These are phyloP conservation scores for Mycena citricolor DNA, from an alignment of 1,284 basidiomycete species.

Conservation along the genomic window DNA sequence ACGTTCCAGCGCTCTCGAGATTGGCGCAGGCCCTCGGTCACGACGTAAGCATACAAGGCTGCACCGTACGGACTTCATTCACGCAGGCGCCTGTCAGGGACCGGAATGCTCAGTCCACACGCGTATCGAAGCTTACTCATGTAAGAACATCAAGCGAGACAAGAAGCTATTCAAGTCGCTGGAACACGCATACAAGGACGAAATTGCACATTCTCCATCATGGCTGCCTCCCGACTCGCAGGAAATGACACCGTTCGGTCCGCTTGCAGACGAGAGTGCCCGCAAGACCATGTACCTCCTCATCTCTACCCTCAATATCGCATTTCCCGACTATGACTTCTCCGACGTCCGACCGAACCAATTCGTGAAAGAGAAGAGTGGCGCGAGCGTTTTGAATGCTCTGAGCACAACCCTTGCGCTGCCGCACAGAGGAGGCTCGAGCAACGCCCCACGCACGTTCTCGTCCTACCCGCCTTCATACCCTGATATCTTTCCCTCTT, in stretches of 20 bases:
- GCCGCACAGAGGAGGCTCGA: slow-evolving; percentile 60
- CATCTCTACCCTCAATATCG: slow-evolving; percentile 95
- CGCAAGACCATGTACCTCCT: slow-evolving; percentile 92
- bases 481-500: slow-evolving; percentile 70
- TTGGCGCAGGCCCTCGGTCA: slow-evolving; percentile 84
- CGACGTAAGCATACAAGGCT: slow-evolving; percentile 43
- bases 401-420: slow-evolving; percentile 78
- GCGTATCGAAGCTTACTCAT: slow-evolving; percentile 95
- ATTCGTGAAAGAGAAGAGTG: slow-evolving; percentile 83
- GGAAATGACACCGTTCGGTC: slow-evolving; percentile 78
- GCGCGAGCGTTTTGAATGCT: slow-evolving; percentile 75
- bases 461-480: slow-evolving; percentile 78
- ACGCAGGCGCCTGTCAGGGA: slow-evolving; percentile 44
- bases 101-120: slow-evolving; percentile 91
- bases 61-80: too few relatives aligned
- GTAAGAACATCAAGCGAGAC: slow-evolving; percentile 97
- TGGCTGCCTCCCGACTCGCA: slow-evolving; percentile 67
- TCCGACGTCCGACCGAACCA: slow-evolving; percentile 89
- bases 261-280: slow-evolving; percentile 71
- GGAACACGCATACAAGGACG: slow-evolving; percentile 83
- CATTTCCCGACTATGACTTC: slow-evolving; percentile 98
- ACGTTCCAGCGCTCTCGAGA: slow-evolving; percentile 76
- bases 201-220: slow-evolving; percentile 69
- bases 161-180: slow-evolving; percentile 94
- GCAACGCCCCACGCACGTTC: slow-evolving; percentile 73